Evolutionary conservation across 2,329 filamentous ascomycete species (phyloP).

Genomic region (Sarocladiaceae sp.): DNA sequence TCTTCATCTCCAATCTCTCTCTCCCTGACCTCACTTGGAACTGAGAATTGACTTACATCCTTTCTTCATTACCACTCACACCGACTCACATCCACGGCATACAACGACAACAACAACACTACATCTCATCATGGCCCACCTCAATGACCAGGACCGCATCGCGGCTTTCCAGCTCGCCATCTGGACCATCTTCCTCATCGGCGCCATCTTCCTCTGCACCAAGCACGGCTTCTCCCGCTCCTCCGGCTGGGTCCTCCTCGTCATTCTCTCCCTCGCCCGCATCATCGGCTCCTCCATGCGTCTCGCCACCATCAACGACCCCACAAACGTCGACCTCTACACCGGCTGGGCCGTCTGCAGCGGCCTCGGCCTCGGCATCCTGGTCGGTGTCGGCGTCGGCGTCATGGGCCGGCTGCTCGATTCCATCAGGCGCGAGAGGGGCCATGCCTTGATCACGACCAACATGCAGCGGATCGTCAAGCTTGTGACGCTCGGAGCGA

Average conservation of each 20-base stretch:
- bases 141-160: neutral
- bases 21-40: no score
- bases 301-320: constrained; percentile 39
- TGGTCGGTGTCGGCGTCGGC: constrained; percentile 37
- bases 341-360: constrained; percentile 26
- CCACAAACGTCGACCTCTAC: constrained; percentile 33
- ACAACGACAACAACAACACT: no score
- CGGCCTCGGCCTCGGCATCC: constrained; percentile 31
- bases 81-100: neutral
- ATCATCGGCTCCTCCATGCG: constrained; percentile 47
- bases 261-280: constrained; percentile 51
- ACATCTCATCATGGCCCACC: neutral
- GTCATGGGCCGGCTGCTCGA: constrained; percentile 13
- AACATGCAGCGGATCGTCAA: constrained; percentile 28
- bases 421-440: constrained; percentile 4
- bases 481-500: constrained; percentile 34
- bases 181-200: constrained; percentile 22
- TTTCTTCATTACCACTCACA: neutral
- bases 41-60: no score
- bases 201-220: constrained; percentile 36
- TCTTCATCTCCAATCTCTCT: no score
- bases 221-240: constrained; percentile 47
- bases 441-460: constrained; percentile 21
- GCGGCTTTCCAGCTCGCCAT: constrained; percentile 18
- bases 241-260: constrained; percentile 53